Evolutionary conservation across 495 filamentous ascomycete species (phyloP), one percentile per base, ranked within the genome.

Genomic region (Penicillium longicatenatum): DNA sequence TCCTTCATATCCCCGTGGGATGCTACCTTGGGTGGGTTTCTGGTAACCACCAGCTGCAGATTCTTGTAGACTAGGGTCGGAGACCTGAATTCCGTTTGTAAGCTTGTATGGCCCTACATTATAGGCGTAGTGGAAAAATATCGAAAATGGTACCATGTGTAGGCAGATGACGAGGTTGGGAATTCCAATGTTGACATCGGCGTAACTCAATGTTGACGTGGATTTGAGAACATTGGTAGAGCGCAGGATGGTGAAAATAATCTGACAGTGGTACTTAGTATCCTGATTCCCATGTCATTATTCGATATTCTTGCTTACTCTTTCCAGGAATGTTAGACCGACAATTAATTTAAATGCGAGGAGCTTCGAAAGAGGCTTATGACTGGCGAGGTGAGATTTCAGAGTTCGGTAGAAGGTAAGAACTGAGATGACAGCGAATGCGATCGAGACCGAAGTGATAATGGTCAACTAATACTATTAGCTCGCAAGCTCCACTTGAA

Each of bases 281-380:
- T 47, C 19, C 8, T 29, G 5, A 39, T 12, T 17, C 11, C n/a
- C 17, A 4, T n/a, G 3, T 42, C 4, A 33, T 33, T 21, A 31
- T 10, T 2, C 1, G 6, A 9, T n/a, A 11, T 24, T 12, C 2
- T 41, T 26, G 22, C 62, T 30, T 35, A 71, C 67, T 11, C 54
- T 46, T 65, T 72, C 67, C 14, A 70, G 2, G 9, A 75, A 70
- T 6, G 37, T 52, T 8, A 73, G 50, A 20, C 70, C 65, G 22
- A 76, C 67, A n/a, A 76, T 68, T 3, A 69, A 51, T 46, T 74
- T 75, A 39, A 76, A 70, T 0, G 67, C 70, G 4, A 68, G 20
- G 0, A 76, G 56, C 41, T 76, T 76, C n/a, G 52, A 17, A 9
- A 75, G 30, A 7, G 66, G 63, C 11, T 63, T 30, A 45, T 68